phyloP scores from a whole-genome alignment of 805 yeast species.

The Clavispora asparagi region DNA sequence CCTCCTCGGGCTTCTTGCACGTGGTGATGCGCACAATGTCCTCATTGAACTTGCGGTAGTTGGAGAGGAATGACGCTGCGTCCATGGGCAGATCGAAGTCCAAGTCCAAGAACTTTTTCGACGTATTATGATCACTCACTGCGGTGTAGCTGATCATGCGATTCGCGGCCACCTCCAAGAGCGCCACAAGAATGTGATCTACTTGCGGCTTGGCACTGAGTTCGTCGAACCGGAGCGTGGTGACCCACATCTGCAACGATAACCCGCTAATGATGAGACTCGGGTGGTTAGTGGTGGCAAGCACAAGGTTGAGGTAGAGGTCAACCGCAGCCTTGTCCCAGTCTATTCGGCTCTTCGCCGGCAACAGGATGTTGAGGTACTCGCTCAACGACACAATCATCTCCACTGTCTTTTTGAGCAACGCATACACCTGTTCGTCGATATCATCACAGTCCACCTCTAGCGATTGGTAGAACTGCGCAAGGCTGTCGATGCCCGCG shows the following conservation, averaged over 20 bases:
- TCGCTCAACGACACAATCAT: slow-evolving; percentile 86
- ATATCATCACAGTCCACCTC: slow-evolving; percentile 64
- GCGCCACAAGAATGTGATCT: slow-evolving; percentile 52
- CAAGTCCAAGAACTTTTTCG: slow-evolving; percentile 64
- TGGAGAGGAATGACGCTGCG: slow-evolving; percentile 64
- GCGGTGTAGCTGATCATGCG: slow-evolving; percentile 70
- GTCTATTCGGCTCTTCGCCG: slow-evolving; percentile 37
- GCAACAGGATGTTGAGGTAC: slow-evolving; percentile 50
- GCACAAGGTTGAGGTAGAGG: slow-evolving; percentile 66
- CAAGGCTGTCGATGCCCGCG: slow-evolving; percentile 67
- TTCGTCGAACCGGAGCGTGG: slow-evolving; percentile 77
- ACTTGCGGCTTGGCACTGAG: slow-evolving; percentile 55
- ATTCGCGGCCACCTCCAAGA: slow-evolving; percentile 72
- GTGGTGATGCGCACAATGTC: slow-evolving; percentile 86
- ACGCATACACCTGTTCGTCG: slow-evolving; percentile 74
- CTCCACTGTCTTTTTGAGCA: slow-evolving; percentile 86
- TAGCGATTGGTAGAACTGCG: slow-evolving; percentile 57
- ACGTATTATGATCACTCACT: slow-evolving; percentile 57
- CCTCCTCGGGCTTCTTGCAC: slow-evolving; percentile 78
- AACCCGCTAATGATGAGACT: slow-evolving; percentile 88
- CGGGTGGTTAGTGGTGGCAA: slow-evolving; percentile 77
- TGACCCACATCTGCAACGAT: slow-evolving; percentile 91
- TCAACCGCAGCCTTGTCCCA: slow-evolving; percentile 56
- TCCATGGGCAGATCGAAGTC: slow-evolving; percentile 91
- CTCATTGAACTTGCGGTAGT: slow-evolving; percentile 79